Evolutionary conservation across 805 yeast species (phyloP).

Genomic region (Barnettozyma vustinii): DNA sequence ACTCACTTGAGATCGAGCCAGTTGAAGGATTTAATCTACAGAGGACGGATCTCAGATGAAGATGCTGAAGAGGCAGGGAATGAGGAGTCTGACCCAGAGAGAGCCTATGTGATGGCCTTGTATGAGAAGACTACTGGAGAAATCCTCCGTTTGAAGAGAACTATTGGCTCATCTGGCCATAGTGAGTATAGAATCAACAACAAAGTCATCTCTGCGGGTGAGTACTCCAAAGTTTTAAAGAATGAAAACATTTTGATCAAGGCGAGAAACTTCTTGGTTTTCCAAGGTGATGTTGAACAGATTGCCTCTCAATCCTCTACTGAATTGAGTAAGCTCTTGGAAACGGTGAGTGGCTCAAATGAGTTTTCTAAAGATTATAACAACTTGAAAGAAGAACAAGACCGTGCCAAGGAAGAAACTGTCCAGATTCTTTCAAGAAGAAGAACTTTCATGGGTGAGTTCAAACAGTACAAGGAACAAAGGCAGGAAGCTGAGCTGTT

Average conservation of each 20-base stretch:
- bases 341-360: slow-evolving; percentile 76
- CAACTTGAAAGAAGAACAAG: slow-evolving; percentile 53
- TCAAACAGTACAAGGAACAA: slow-evolving; percentile 74
- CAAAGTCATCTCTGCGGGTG: slow-evolving; percentile 51
- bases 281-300: slow-evolving; percentile 95
- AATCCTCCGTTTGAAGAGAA: slow-evolving; percentile 55
- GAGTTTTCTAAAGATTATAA: slow-evolving; percentile 68
- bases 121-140: slow-evolving; percentile 63
- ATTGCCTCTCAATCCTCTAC: slow-evolving; percentile 82
- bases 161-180: slow-evolving; percentile 50
- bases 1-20: slow-evolving; percentile 69
- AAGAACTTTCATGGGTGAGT: slow-evolving; percentile 65
- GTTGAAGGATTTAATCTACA: slow-evolving; percentile 71
- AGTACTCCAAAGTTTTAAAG: slow-evolving; percentile 62
- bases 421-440: slow-evolving; percentile 61
- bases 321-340: slow-evolving; percentile 70
- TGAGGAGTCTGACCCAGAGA: slow-evolving; percentile 22
- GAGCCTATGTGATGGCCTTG: slow-evolving; percentile 73
- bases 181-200: slow-evolving; percentile 68
- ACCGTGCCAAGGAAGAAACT: slow-evolving; percentile 57
- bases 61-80: slow-evolving; percentile 23
- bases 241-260: slow-evolving; percentile 78
- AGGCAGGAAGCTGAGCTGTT: slow-evolving; percentile 64
- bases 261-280: slow-evolving; percentile 87
- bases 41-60: slow-evolving; percentile 48